phyloP scores from a whole-genome alignment of 2,329 filamentous ascomycete species.

The Aspergillus fischeri region DNA sequence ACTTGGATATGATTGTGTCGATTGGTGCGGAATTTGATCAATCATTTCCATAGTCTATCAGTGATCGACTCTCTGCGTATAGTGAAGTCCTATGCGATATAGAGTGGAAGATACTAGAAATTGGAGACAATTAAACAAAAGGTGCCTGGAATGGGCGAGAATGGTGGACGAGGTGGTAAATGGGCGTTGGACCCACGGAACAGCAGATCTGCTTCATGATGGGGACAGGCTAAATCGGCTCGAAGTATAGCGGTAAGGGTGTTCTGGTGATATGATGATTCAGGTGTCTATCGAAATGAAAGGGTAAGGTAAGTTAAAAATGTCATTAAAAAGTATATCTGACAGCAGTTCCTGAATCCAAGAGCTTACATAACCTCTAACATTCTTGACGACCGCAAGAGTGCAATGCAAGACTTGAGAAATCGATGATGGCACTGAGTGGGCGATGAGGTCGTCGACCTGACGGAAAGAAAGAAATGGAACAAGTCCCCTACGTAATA shows the following conservation, averaged over 20 bases:
- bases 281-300: not conserved
- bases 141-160: conserved; percentile 2
- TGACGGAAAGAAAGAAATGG: not conserved
- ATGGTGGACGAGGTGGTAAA: not conserved
- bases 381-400: not conserved
- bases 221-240: not conserved
- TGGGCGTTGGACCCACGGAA: conserved; percentile 10
- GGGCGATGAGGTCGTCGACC: conserved; percentile 4
- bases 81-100: not conserved
- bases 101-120: not conserved
- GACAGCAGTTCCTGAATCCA: not conserved
- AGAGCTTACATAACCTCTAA: not conserved
- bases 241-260: not conserved
- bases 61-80: not conserved
- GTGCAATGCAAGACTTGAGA: not conserved
- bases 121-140: not conserved
- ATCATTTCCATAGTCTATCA: not conserved
- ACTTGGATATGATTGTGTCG: not conserved
- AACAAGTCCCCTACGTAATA: conserved; percentile 16
- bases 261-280: not conserved
- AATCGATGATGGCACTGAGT: not conserved
- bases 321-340: too few species aligned
- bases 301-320: not conserved
- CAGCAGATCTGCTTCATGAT: conserved; percentile 2
- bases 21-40: not conserved